Base-by-base conservation (phyloP, 257 asterid genomes). In the Penstemon newberryi region DNA sequence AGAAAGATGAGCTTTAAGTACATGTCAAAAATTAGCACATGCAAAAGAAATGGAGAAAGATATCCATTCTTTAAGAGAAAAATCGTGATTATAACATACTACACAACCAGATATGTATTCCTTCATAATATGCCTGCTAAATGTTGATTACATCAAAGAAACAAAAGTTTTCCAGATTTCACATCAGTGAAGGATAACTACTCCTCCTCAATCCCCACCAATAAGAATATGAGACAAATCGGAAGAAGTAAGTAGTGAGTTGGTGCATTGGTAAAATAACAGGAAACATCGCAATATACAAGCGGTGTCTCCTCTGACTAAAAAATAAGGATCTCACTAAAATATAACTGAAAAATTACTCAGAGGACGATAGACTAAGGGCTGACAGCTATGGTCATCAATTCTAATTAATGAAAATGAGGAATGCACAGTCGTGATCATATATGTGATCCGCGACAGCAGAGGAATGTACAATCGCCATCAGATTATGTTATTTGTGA, bases 11-110 rank as follows among this genome's bases (percentile, higher is more conserved):
- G 62, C 18, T 9, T 15, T 15, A 47, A 39, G 44, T 4, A 7
- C 25, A 49, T 15, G 18, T 19, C 11, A 25, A 65, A 58, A 70
- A 25, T 33, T 54, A 55, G 71, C 41, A 55, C 36, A 49, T 54
- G 46, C 12, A 55, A 33, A 11, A 37, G 55, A 11, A 4, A 38
- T 49, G 43, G 5, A 39, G 44, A 13, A 47, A 63, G 4, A 44
- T 8, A 65, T 62, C 43, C 25, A 25, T 33, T 37, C 36, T 13
- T 25, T 9, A 13, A 18, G 45, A 15, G 36, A 12, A n/a, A 10
- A 7, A 12, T 3, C 7, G 53, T 25, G 5, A 12, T 0, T 46
- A 11, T 6, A 66, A 49, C 61, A 46, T 25, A 25, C 33, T 25
- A 25, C 33, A 25, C 2, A 25, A 25, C 33, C 33, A 25, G 33